Conservation (phyloP, 192 early-diverging fungal species). For the Linnemannia elongata region DNA sequence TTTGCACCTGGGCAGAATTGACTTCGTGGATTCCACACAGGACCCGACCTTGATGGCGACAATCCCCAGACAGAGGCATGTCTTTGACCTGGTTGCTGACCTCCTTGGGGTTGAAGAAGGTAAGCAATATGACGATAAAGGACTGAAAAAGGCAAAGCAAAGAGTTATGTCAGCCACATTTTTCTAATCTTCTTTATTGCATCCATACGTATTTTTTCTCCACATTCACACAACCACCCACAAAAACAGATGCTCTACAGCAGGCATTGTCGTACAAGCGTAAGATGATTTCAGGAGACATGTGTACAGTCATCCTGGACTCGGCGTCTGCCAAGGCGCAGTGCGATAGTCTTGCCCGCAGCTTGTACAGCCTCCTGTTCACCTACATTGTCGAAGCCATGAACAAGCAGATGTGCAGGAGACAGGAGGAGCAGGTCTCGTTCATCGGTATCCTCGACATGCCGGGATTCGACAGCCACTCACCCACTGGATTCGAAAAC, state of each 20-base stretch:
- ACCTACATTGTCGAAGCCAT: constrained; percentile 91
- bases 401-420: constrained; percentile 82
- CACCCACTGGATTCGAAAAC: constrained; percentile 77
- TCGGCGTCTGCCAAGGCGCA: constrained; percentile 82
- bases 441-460: constrained; percentile 92
- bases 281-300: constrained; percentile 84
- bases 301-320: constrained; percentile 94
- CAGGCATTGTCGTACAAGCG: constrained; percentile 85
- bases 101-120: constrained; percentile 79
- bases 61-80: constrained; percentile 80
- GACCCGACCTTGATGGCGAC: constrained; percentile 81
- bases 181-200: background rate
- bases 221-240: background rate
- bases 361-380: constrained; percentile 93
- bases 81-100: constrained; percentile 79
- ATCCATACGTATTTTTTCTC: background rate
- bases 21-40: constrained; percentile 75
- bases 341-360: constrained; percentile 84
- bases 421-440: constrained; percentile 75
- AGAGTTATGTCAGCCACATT: background rate
- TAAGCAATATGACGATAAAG: constrained; percentile 7
- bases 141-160: background rate
- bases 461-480: constrained; percentile 77
- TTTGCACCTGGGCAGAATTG: constrained; percentile 90
- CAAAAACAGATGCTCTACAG: constrained; percentile 54